Conservation (phyloP, 2,329 filamentous ascomycete species). For the Fusarium sp. region DNA sequence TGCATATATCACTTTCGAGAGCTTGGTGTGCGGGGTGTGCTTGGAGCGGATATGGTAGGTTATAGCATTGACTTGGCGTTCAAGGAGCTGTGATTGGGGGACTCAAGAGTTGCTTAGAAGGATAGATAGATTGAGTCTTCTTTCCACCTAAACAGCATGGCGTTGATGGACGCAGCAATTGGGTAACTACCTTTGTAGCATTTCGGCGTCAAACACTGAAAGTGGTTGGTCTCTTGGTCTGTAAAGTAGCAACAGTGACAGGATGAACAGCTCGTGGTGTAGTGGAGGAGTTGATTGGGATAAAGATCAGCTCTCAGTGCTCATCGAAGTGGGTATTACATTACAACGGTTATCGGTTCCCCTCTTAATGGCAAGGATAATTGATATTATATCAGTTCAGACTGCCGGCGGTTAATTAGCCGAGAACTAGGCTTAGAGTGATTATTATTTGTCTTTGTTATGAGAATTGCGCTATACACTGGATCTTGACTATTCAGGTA, state of each 20-base stretch:
- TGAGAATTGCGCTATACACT: not conserved
- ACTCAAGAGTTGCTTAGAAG: not conserved
- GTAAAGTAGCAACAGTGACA: not conserved
- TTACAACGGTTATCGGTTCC: not conserved
- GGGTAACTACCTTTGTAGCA: not conserved
- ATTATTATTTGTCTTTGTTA: not conserved
- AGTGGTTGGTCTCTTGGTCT: slow-evolving; percentile 1
- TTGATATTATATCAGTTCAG: slow-evolving; percentile 9
- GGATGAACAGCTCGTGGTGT: slow-evolving; percentile 9
- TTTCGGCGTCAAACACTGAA: not conserved
- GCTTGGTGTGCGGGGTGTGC: slow-evolving; percentile 29
- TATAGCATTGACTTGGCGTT: not conserved
- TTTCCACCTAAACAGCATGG: not conserved
- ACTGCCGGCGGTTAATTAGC: slow-evolving; percentile 14
- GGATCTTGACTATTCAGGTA: not conserved
- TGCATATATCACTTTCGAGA: slow-evolving; percentile 28
- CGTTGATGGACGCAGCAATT: not conserved
- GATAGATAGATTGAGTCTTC: not conserved
- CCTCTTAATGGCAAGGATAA: slow-evolving; percentile 24
- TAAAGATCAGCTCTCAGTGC: slow-evolving; percentile 15
- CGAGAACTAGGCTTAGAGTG: not conserved
- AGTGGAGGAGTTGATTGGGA: slow-evolving; percentile 16
- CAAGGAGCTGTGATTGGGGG: not conserved
- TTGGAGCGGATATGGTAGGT: slow-evolving; percentile 6
- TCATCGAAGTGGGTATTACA: slow-evolving; percentile 19